Base-by-base conservation (phyloP, 768 basidiomycete genomes). In the Panus rudis region DNA sequence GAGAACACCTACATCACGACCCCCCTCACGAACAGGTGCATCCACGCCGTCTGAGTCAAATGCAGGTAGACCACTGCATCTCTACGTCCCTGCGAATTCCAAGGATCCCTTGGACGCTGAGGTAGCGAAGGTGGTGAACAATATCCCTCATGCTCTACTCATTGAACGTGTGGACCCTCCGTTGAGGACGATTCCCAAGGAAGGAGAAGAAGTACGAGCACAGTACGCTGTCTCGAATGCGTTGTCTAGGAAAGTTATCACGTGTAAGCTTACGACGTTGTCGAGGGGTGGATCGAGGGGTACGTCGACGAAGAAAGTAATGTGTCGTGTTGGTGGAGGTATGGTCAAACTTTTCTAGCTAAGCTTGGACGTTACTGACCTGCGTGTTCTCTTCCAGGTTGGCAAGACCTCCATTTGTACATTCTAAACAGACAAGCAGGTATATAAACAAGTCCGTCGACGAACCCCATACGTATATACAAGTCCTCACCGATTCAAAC, bases 261-360 rank as follows among this genome's bases (percentile, higher is more conserved):
- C 80, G 20, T 88, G 85, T 60, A 76, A 83, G 52, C 65, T 93
- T 63, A 86, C 89, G 34, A 85, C 87, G 35, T 68, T 89, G 57
- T 77, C 79, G 41, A 75, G 90, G 37, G 65, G 74, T 10, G 68
- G 62, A 17, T 57, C 62, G 26, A 60, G 69, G 38, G 51, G 43
- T 55, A 72, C 65, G 51, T 69, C 71, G 52, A 63, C 62, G 43
- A 89, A 84, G 76, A 92, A 90, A 63, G 90, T 92, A 23, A 85
- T 93, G 83, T 89, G 84, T 64, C 80, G 90, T 47, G 84, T 92
- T 48, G 90, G 90, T 35, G 88, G 86, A 62, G 87, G 87, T 81
- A 51, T 56, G 79, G 69, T 5, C 40, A 21, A 8, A 20, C 35
- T 46, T 47, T 17, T 26, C 14, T 39, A 17, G n/a, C 14, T 7